Base-by-base conservation (phyloP, 441 rosid genomes). In the Breynia disticha region DNA sequence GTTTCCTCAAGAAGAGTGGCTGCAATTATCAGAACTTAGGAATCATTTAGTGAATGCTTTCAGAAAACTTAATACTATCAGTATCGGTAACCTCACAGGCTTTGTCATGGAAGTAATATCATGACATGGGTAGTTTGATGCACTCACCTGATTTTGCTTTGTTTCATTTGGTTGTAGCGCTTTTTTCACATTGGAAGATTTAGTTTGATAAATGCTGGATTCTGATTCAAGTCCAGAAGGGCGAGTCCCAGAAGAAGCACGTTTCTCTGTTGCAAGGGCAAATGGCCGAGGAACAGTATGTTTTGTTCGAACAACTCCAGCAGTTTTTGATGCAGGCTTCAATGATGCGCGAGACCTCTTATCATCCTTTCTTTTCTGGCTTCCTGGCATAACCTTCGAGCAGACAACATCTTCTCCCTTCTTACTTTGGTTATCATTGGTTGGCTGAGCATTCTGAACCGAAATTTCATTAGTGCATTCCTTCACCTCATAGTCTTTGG, bases 241-340 rank as follows among this genome's bases (percentile, higher is more conserved):
- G 46, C 90, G 88, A 48, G 67, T 54, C 28, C 76, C 87, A 60
- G 69, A 75, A 50, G 90, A 80, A 63, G 97, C 97, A 69, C 95
- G 96, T 72, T 75, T 86, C 70, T 77, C 95, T 56, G 99, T 89
- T 54, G 90, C 99, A 19, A 93, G 73, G 49, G 90, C 72, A 75
- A 93, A 93, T 44, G 96, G 99, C 54, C 77, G 90, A 13, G 99
- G 97, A 77, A 93, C 83, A 0, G 97, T 93, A 74, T 60, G 85
- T 61, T 79, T 91, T 50, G 69, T 68, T 73, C 78, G 81, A 56
- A 66, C 69, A 68, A 59, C 63, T 65, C 65, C 75, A 14, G 69
- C 67, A 46, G 60, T 50, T 70, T 76, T 87, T 37, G 82, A 71
- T 58, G 57, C 80, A 59, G 62, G 71, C 62, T 79, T 83, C 50